phyloP scores from a whole-genome alignment of 1,139 yeast species.

The Suhomyces coccinellae region DNA sequence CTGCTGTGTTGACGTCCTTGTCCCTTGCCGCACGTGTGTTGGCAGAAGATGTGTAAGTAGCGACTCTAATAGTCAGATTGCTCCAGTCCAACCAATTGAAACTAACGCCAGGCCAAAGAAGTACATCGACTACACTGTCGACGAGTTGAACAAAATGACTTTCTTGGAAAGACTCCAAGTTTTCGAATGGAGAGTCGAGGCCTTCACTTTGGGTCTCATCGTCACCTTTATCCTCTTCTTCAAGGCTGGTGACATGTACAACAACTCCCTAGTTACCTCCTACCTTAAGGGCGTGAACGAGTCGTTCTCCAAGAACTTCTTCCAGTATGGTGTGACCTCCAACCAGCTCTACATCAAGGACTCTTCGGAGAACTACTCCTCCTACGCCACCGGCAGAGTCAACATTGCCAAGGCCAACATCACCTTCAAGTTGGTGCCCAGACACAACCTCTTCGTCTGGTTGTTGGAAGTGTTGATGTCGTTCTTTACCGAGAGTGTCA shows the following conservation, averaged over 20 bases:
- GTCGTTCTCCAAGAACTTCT: constrained; percentile 64
- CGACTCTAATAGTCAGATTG: background rate
- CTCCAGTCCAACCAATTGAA: background rate
- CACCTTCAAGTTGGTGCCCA: constrained; percentile 66
- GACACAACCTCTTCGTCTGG: constrained; percentile 77
- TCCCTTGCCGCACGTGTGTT: constrained; percentile 2
- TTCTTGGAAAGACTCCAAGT: constrained; percentile 49
- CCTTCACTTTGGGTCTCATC: constrained; percentile 54
- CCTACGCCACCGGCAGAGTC: constrained; percentile 88
- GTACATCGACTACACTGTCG: constrained; percentile 45
- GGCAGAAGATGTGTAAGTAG: constrained; percentile 9
- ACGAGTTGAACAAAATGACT: constrained; percentile 53
- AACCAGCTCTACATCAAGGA: constrained; percentile 60
- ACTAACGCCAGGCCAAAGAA: constrained; percentile 15
- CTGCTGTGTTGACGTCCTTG: constrained; percentile 4
- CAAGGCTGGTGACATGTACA: constrained; percentile 59
- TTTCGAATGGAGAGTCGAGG: constrained; percentile 79
- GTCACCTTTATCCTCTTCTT: constrained; percentile 45
- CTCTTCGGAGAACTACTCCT: constrained; percentile 65
- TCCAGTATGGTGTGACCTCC: constrained; percentile 71
- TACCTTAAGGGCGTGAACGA: constrained; percentile 48
- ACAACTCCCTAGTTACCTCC: constrained; percentile 53
- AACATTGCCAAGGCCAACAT: constrained; percentile 66
- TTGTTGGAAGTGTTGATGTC: constrained; percentile 56
- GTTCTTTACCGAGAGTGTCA: constrained; percentile 50